Conservation (phyloP, 179 eudicot species). For the Drosera spatulata region DNA sequence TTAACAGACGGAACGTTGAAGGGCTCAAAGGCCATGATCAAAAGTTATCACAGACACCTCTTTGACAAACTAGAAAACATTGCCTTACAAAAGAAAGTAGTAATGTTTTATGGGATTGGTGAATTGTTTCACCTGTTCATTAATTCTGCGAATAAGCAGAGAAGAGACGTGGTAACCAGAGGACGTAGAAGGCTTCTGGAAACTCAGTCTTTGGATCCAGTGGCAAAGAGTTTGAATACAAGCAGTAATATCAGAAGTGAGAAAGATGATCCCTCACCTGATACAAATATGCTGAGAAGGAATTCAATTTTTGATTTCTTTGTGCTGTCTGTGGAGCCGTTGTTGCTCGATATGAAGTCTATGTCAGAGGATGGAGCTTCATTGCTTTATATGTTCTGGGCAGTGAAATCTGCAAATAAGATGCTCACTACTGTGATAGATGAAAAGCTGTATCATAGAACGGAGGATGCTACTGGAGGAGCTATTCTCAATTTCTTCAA, state of each 20-base stretch:
- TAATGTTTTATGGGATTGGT: constrained; percentile 54
- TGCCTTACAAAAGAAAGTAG: constrained; percentile 39
- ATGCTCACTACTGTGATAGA: constrained; percentile 38
- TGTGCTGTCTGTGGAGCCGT: constrained; percentile 63
- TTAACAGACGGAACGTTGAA: constrained; percentile 28
- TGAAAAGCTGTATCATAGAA: constrained; percentile 54
- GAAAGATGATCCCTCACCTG: constrained; percentile 13
- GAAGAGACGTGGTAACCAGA: constrained; percentile 25
- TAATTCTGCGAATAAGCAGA: constrained; percentile 47
- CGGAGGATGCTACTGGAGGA: constrained; percentile 65
- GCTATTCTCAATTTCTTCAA: constrained; percentile 69
- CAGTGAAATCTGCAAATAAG: constrained; percentile 46
- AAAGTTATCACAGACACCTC: constrained; percentile 86
- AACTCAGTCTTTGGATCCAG: constrained; percentile 13
- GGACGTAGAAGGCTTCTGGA: constrained; percentile 22
- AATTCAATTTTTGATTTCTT: constrained; percentile 64
- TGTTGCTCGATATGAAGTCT: constrained; percentile 34
- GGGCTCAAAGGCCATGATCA: constrained; percentile 35
- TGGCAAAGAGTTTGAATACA: constrained; percentile 8
- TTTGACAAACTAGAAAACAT: constrained; percentile 66
- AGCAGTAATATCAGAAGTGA: constrained; percentile 16
- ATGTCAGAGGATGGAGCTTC: constrained; percentile 24
- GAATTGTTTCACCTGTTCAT: constrained; percentile 64
- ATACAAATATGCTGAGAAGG: constrained; percentile 36
- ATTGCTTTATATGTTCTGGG: constrained; percentile 21